Evolutionary conservation across 2,329 filamentous ascomycete genomes (phyloP), one percentile per base, ranked within the genome.

Genomic region (Penicillium sp.): DNA sequence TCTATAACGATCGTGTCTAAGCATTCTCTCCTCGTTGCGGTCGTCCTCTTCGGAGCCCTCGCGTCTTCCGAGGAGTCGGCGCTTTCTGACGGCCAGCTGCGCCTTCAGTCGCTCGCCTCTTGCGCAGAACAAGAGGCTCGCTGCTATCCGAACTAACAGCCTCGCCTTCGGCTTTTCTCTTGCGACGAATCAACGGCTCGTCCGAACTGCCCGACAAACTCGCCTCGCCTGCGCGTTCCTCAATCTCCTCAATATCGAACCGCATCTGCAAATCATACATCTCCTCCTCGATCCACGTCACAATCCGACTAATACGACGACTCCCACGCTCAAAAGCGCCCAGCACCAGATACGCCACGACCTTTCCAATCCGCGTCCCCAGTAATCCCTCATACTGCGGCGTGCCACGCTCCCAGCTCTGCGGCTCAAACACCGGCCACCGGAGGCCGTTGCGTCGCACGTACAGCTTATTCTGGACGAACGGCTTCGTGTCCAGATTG

Each of bases 341-440:
- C 16, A 44, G 14, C 14, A 47, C 19, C 19, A 47, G 8, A 29
- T 21, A n/a, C 4, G 23, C 44, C 7, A 38, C 30, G 4, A 30
- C 26, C 2, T 19, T 27, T 2, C 44, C 44, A 25, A 44, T 17
- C 5, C 7, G 18, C 3, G 44, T 40, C 3, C 44, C 44, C 4
- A 47, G 21, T 2, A 47, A n/a, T 1, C 11, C 36, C 2, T 37
- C 27, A 1, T 35, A 47, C 17, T 44, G 40, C 2, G 36, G 26
- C 1, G 40, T 44, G 17, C 31, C 28, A 15, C 17, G 10, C n/a
- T 35, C 16, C 41, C 44, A 47, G 6, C 11, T n/a, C 11, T 27
- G 11, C 25, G 11, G 5, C 10, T 27, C 25, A 6, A 4, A 7
- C 6, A 6, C 6, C 10, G 25, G 25, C 25, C 25, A 27, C 4